These are phyloP conservation scores for Paramecium biaurelia DNA, from an alignment of 73 alveolate genomes.

Conservation along the genomic window DNA sequence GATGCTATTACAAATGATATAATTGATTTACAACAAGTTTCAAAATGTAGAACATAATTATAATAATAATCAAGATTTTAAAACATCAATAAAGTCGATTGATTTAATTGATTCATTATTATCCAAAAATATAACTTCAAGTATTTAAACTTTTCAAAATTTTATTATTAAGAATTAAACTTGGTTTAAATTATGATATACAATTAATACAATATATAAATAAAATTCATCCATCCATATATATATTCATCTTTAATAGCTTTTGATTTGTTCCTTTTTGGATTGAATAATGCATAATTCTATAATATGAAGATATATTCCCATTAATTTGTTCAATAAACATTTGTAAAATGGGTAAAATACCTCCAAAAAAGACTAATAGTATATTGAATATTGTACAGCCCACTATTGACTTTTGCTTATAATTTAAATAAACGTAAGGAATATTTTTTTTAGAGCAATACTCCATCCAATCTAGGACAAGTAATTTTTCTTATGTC, in stretches of 20 bases:
- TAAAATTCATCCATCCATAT: background rate
- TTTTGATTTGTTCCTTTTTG: background rate
- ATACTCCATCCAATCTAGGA: constrained; percentile 74
- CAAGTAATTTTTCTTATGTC: constrained; percentile 39
- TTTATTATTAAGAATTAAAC: too few relatives aligned
- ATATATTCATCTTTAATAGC: background rate
- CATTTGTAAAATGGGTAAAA: constrained; percentile 63
- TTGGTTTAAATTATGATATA: too few relatives aligned
- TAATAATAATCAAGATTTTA: too few relatives aligned
- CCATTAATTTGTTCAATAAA: background rate
- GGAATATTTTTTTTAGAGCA: constrained; percentile 86
- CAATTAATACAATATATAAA: too few relatives aligned
- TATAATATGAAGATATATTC: background rate
- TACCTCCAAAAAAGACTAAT: constrained; percentile 93
- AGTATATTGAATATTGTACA: constrained; percentile 91
- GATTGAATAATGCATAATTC: background rate
- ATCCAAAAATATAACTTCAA: too few relatives aligned
- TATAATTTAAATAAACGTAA: constrained; percentile 80
- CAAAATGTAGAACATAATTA: too few relatives aligned
- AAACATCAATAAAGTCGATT: too few relatives aligned
- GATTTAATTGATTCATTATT: too few relatives aligned
- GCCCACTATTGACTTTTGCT: constrained; percentile 87
- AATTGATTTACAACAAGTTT: too few relatives aligned
- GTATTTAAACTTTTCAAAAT: too few relatives aligned
- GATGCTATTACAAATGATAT: too few relatives aligned